Conservation (phyloP, 495 filamentous ascomycete species). For the Tuber borchii region DNA sequence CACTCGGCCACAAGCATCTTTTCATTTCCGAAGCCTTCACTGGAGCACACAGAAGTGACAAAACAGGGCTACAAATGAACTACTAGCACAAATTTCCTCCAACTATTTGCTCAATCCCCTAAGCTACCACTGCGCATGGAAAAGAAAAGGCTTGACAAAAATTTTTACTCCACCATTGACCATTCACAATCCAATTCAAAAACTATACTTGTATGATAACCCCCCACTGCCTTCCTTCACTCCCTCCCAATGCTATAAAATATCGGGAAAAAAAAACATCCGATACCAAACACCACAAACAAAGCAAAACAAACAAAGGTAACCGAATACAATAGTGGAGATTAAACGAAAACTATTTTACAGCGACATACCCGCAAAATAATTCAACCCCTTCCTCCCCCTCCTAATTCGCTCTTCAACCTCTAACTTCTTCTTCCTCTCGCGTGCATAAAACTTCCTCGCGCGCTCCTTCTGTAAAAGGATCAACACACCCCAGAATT, state of each 20-base stretch:
- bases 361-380: neutral
- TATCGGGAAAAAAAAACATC: neutral
- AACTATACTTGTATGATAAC: neutral
- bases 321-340: neutral
- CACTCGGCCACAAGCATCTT: neutral
- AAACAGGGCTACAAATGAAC: neutral
- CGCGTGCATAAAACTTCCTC: constrained; percentile 20
- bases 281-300: neutral
- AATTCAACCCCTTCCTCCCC: neutral
- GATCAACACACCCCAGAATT: constrained; percentile 23
- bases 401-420: constrained; percentile 16
- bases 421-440: constrained; percentile 8
- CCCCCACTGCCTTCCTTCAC: neutral
- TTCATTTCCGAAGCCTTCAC: neutral
- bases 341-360: neutral
- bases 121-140: neutral
- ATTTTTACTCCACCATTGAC: neutral
- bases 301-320: neutral
- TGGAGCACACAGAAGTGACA: neutral
- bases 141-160: neutral
- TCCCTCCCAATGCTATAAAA: neutral
- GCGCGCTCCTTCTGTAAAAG: constrained; percentile 17
- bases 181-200: neutral
- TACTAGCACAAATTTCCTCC: neutral
- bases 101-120: neutral